These are phyloP conservation scores for Saturnispora halmiae DNA, from an alignment of 805 yeast genomes.

Conservation along the genomic window DNA sequence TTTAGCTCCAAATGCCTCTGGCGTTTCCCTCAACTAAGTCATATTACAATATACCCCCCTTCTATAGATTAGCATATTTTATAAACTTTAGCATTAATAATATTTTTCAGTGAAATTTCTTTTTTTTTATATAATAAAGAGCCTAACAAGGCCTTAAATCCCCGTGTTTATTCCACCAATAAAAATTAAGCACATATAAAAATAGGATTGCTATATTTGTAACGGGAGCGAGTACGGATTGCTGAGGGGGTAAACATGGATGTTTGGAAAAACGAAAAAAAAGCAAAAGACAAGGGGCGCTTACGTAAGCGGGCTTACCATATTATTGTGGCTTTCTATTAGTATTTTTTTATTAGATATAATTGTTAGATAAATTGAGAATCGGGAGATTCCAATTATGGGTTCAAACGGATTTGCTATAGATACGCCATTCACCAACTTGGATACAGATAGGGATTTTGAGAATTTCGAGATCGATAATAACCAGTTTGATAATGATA, in stretches of 20 bases:
- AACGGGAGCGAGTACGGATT: too few species aligned
- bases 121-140: too few species aligned
- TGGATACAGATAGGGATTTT: conserved; percentile 36
- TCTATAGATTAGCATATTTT: neutral
- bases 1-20: conserved; percentile 13
- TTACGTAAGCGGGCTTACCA: too few species aligned
- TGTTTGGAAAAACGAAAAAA: too few species aligned
- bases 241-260: too few species aligned
- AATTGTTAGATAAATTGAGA: neutral
- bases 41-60: neutral
- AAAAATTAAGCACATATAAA: too few species aligned
- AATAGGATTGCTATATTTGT: too few species aligned
- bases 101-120: neutral
- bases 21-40: conserved; percentile 4
- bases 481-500: conserved; percentile 14
- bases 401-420: conserved; percentile 24
- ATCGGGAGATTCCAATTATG: neutral
- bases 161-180: too few species aligned
- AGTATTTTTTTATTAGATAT: too few species aligned
- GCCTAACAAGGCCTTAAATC: too few species aligned
- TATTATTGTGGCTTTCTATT: too few species aligned
- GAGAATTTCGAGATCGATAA: conserved; percentile 20
- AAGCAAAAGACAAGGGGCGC: too few species aligned
- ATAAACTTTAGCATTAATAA: neutral
- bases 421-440: conserved; percentile 48